phyloP scores from a whole-genome alignment of 2,329 filamentous ascomycete genomes.

The Xylariaceae sp. region DNA sequence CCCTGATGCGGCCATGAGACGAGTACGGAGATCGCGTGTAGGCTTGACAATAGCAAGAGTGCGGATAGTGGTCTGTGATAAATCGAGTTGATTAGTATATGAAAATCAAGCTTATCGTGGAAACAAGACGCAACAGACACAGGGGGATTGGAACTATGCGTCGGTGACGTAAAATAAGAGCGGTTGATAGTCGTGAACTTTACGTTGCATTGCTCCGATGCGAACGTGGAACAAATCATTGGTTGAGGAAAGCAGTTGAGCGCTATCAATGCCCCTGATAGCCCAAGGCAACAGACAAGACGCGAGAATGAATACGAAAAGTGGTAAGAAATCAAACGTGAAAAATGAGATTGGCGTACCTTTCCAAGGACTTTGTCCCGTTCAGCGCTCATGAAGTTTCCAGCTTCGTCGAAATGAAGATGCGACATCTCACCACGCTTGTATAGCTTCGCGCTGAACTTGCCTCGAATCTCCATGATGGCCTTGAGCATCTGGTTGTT shows the following conservation, averaged over 20 bases:
- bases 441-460: constrained; percentile 82
- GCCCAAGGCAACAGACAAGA: neutral
- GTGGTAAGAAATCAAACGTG: constrained; percentile 16
- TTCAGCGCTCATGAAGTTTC: constrained; percentile 80
- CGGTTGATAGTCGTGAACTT: neutral
- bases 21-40: constrained; percentile 73
- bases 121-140: neutral
- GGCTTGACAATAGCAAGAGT: constrained; percentile 68
- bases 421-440: constrained; percentile 72
- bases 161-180: neutral
- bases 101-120: neutral
- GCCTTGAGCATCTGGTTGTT: constrained; percentile 98
- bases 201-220: neutral
- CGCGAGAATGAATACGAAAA: neutral
- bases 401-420: constrained; percentile 77
- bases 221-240: neutral
- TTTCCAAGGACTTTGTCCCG: constrained; percentile 83
- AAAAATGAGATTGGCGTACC: constrained; percentile 41
- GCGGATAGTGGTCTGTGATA: constrained; percentile 56
- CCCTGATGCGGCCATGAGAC: constrained; percentile 67
- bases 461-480: constrained; percentile 94
- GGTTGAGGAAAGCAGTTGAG: neutral
- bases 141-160: neutral
- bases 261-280: no score
- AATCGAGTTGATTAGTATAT: constrained; percentile 8